Evolutionary conservation across 2,329 filamentous ascomycete genomes (phyloP).

Genomic region (Diaporthe nobilis): DNA sequence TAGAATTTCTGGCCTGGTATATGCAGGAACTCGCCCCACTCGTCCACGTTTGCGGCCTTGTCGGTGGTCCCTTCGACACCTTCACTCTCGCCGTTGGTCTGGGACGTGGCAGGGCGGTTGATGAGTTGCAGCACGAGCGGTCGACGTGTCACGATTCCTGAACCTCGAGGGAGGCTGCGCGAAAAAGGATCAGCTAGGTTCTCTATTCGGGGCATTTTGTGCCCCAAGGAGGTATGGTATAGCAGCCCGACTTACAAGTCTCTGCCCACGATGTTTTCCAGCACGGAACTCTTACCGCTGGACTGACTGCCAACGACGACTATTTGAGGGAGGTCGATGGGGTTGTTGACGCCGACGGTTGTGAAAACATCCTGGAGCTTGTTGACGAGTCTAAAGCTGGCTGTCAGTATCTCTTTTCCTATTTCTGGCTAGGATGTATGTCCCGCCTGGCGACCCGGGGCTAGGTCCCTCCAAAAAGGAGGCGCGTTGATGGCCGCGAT

Average conservation of each 20-base stretch:
- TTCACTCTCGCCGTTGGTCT: constrained; percentile 81
- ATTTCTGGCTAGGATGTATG: not conserved
- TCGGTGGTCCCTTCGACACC: constrained; percentile 79
- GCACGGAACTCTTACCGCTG: constrained; percentile 98
- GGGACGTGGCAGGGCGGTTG: constrained; percentile 79
- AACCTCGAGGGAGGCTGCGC: constrained; percentile 90
- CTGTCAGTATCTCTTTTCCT: constrained; percentile 24
- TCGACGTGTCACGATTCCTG: constrained; percentile 95
- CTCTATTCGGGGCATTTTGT: constrained; percentile 4
- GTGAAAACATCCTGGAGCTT: constrained; percentile 99
- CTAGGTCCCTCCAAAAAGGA: not conserved
- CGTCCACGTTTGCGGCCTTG: constrained; percentile 88
- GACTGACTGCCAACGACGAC: constrained; percentile 98
- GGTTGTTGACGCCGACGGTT: constrained; percentile 98
- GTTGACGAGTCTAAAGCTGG: constrained; percentile 82
- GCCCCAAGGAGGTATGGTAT: constrained; percentile 33
- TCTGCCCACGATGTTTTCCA: constrained; percentile 98
- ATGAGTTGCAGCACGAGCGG: constrained; percentile 98
- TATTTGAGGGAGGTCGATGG: constrained; percentile 98
- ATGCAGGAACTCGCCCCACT: constrained; percentile 98
- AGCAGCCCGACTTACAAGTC: constrained; percentile 83
- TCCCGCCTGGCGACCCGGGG: not conserved
- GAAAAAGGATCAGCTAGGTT: constrained; percentile 38
- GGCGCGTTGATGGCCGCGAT: constrained; percentile 31
- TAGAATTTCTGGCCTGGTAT: constrained; percentile 92